Conservation (phyloP, 1,284 basidiomycete species). For the Naganishia liquefaciens region DNA sequence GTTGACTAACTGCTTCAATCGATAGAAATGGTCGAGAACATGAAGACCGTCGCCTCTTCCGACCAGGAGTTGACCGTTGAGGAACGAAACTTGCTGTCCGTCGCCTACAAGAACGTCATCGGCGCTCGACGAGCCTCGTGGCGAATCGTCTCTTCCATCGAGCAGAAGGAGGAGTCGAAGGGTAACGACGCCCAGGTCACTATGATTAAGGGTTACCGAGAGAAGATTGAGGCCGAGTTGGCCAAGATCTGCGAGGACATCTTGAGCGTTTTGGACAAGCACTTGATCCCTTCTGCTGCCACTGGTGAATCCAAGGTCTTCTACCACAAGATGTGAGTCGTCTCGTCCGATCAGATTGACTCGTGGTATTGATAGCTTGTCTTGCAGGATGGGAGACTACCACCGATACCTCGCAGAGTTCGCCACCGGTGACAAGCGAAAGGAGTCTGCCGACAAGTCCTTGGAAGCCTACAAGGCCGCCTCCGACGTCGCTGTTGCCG, state of each 20-base stretch:
- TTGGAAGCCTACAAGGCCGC: constrained; percentile 99
- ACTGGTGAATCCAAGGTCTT: constrained; percentile 99
- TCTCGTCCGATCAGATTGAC: neutral
- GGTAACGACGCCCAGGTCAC: constrained; percentile 96
- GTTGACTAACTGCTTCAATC: neutral
- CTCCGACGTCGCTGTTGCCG: constrained; percentile 95
- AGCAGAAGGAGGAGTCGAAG: constrained; percentile 99
- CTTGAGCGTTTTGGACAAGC: constrained; percentile 96
- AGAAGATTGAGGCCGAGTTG: constrained; percentile 97
- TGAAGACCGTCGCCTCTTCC: constrained; percentile 95
- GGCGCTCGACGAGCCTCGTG: constrained; percentile 98
- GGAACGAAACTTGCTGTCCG: constrained; percentile 97
- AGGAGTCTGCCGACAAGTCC: constrained; percentile 97
- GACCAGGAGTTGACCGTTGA: constrained; percentile 98
- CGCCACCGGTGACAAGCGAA: constrained; percentile 97
- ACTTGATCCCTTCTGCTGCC: constrained; percentile 97
- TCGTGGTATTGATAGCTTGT: constrained; percentile 14
- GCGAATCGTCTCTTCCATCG: constrained; percentile 98
- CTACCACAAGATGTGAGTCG: constrained; percentile 96
- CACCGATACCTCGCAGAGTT: constrained; percentile 99
- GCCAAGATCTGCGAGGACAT: constrained; percentile 99
- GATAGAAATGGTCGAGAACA: constrained; percentile 97
- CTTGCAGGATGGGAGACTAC: constrained; percentile 96
- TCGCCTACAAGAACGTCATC: constrained; percentile 99
- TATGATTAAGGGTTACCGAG: constrained; percentile 99